Percentiles rank a stretch among this genome's conserved stretches.
These are phyloP conservation scores for Leccinum ponderosum DNA, from an alignment of 1,284 basidiomycete species.

Conservation along the genomic window DNA sequence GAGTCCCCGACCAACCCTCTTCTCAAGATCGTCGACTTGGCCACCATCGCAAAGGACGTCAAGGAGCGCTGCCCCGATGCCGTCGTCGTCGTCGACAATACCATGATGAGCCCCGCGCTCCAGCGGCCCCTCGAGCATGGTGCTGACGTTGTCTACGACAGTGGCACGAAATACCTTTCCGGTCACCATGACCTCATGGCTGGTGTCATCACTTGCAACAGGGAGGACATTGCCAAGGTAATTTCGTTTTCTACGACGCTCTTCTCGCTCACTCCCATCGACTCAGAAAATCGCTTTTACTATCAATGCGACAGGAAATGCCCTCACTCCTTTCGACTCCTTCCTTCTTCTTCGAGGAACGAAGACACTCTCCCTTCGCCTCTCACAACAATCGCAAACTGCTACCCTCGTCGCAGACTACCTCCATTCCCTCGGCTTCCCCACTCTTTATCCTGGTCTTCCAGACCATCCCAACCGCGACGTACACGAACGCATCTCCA, in stretches of 20 bases:
- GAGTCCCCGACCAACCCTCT: conserved; percentile 98
- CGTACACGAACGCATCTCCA: conserved; percentile 86
- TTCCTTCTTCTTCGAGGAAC: conserved; percentile 95
- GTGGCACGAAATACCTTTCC: conserved; percentile 96
- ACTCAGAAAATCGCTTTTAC: conserved; percentile 84
- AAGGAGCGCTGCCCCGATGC: conserved; percentile 83
- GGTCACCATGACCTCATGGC: conserved; percentile 99
- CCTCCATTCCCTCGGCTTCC: conserved; percentile 86
- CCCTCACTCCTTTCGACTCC: conserved; percentile 91
- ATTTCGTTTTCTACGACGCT: not conserved
- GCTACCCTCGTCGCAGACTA: conserved; percentile 87
- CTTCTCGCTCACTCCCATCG: conserved; percentile 5
- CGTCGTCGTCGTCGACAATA: conserved; percentile 94
- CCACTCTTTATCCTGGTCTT: conserved; percentile 93
- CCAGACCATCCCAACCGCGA: conserved; percentile 82
- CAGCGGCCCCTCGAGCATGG: conserved; percentile 96
- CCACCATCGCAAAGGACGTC: conserved; percentile 76
- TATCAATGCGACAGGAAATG: conserved; percentile 98
- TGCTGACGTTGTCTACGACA: conserved; percentile 97
- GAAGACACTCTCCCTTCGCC: conserved; percentile 96
- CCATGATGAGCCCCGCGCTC: conserved; percentile 99
- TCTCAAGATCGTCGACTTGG: conserved; percentile 93
- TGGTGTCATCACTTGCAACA: conserved; percentile 89
- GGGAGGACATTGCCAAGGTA: conserved; percentile 89
- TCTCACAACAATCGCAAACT: conserved; percentile 92